phyloP scores from a whole-genome alignment of 257 asterid species.

The Solanum sparsipilum region DNA sequence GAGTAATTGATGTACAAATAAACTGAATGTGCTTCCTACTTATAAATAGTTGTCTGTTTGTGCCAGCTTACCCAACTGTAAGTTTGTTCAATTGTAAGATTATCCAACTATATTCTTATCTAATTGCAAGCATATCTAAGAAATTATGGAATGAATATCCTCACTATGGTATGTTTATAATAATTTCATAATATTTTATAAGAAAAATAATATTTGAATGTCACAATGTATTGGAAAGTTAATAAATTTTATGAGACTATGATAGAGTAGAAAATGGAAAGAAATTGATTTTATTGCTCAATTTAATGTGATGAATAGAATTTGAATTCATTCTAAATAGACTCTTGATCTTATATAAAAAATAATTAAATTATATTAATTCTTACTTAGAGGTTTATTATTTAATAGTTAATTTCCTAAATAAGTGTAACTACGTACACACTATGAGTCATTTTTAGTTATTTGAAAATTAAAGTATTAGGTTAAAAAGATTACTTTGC shows the following conservation, averaged over 20 bases:
- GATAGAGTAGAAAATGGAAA: no score
- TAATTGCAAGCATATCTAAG: background rate
- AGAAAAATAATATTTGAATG: no score
- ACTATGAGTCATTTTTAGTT: background rate
- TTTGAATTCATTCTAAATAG: no score
- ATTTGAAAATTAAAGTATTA: no score
- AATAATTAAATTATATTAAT: no score
- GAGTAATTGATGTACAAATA: background rate
- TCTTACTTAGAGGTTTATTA: background rate
- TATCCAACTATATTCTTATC: background rate
- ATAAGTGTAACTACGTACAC: accelerated
- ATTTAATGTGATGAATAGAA: background rate
- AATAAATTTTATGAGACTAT: background rate
- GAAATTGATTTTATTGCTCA: background rate
- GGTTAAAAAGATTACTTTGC: background rate
- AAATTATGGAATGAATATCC: background rate
- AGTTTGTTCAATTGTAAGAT: background rate
- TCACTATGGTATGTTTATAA: background rate
- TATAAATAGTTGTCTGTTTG: background rate
- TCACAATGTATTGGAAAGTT: background rate
- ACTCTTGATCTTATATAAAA: no score
- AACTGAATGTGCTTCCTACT: background rate
- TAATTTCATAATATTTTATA: no score
- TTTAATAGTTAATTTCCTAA: no score
- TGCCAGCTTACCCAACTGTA: background rate